Percentiles rank a stretch among this genome's conserved stretches.
Conservation (phyloP, 2,329 filamentous ascomycete species). For the Cladophialophora yegresii region DNA sequence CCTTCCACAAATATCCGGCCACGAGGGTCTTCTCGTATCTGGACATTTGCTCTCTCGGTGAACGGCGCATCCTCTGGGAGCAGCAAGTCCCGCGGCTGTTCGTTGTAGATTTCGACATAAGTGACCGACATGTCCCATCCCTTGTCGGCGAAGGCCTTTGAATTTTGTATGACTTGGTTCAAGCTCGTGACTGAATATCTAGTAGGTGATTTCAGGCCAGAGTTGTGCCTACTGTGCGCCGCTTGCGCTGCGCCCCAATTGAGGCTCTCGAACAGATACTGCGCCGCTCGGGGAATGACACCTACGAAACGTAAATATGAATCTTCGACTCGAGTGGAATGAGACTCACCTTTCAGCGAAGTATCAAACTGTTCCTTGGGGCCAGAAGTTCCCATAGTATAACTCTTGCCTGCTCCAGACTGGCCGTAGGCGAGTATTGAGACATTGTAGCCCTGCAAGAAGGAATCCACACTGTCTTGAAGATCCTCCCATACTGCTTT, state of each 20-base stretch:
- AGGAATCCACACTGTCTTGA: constrained; percentile 82
- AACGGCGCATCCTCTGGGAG: constrained; percentile 70
- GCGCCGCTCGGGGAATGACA: constrained; percentile 90
- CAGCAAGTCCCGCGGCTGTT: constrained; percentile 87
- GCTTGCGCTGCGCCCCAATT: constrained; percentile 53
- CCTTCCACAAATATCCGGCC: constrained; percentile 93
- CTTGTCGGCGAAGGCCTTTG: constrained; percentile 61
- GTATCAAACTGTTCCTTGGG: constrained; percentile 72
- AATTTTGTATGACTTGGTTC: constrained; percentile 42
- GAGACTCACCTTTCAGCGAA: constrained; percentile 71
- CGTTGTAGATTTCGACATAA: constrained; percentile 97
- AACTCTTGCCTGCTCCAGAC: constrained; percentile 96
- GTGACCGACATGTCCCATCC: constrained; percentile 92
- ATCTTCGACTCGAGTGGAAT: no score
- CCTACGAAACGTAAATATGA: constrained; percentile 55
- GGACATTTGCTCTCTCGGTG: constrained; percentile 75
- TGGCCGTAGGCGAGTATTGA: constrained; percentile 96
- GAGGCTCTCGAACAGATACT: constrained; percentile 83
- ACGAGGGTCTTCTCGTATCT: constrained; percentile 90
- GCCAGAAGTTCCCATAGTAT: constrained; percentile 96
- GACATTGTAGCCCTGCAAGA: constrained; percentile 96
- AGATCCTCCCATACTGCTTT: constrained; percentile 94
- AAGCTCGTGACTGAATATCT: constrained; percentile 69
- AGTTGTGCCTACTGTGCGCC: constrained; percentile 60
- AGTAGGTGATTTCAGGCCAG: constrained; percentile 75